phyloP scores from a whole-genome alignment of 352 stramenopile genomes.

The Phytophthora megakarya region DNA sequence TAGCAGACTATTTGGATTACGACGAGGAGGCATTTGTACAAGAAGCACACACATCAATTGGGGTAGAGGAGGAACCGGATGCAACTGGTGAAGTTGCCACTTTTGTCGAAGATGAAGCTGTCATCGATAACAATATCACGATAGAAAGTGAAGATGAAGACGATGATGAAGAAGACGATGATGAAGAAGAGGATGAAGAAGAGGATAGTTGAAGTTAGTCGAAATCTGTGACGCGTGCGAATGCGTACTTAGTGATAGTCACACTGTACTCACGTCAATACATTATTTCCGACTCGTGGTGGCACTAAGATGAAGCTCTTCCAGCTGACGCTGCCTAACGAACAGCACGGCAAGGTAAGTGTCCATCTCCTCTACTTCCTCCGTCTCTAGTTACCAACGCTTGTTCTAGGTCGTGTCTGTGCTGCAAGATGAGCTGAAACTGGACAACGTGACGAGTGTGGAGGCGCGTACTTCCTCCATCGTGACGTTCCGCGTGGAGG shows the following conservation, averaged over 20 bases:
- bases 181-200: constrained; percentile 17
- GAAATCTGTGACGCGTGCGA: constrained; percentile 13
- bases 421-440: constrained; percentile 83
- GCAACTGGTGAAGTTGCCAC: constrained; percentile 14
- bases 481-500: constrained; percentile 85
- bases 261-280: constrained; percentile 1
- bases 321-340: constrained; percentile 86
- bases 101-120: background rate
- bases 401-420: constrained; percentile 63
- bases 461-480: constrained; percentile 87
- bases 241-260: constrained; percentile 9
- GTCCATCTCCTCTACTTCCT: background rate
- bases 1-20: constrained; percentile 72
- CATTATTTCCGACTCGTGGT: background rate
- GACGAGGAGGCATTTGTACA: constrained; percentile 36
- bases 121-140: constrained; percentile 16
- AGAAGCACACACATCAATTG: background rate
- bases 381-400: background rate
- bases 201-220: constrained; percentile 4
- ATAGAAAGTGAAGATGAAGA: constrained; percentile 34
- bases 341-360: constrained; percentile 74
- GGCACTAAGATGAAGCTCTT: constrained; percentile 79
- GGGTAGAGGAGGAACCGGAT: constrained; percentile 9
- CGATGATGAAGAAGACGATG: constrained; percentile 17
- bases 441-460: constrained; percentile 85